Evolutionary conservation across 116 monocot species (phyloP).

Genomic region (Posidonia oceanica): DNA sequence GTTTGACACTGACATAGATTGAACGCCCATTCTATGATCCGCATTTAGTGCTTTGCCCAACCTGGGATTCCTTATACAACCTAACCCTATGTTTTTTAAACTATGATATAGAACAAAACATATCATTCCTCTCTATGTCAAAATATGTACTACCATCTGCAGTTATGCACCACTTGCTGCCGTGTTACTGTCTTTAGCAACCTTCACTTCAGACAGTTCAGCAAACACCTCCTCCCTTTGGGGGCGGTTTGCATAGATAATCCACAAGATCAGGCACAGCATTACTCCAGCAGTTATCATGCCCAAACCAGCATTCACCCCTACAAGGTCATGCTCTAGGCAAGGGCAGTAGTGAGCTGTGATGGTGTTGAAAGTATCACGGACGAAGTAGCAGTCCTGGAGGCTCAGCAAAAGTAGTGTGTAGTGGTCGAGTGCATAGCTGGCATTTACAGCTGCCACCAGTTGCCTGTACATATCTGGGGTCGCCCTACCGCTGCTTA

Average conservation of each 20-base stretch:
- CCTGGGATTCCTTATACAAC: not conserved
- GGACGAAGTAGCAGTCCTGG: conserved; percentile 79
- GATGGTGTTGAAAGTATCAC: conserved; percentile 53
- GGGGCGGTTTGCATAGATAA: conserved; percentile 63
- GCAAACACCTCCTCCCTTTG: conserved; percentile 72
- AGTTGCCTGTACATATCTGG: conserved; percentile 47
- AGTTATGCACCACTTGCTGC: conserved; percentile 1
- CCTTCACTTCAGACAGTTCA: conserved; percentile 8
- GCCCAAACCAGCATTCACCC: conserved; percentile 54
- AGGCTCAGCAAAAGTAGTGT: conserved; percentile 59
- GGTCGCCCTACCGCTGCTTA: conserved; percentile 34
- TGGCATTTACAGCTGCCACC: conserved; percentile 56
- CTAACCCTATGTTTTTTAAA: not conserved
- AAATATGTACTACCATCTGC: not conserved
- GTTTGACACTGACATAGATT: no score
- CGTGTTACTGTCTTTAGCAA: conserved; percentile 2
- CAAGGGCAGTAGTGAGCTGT: conserved; percentile 48
- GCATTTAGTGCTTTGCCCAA: conserved; percentile 3
- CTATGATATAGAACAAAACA: no score
- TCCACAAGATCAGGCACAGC: conserved; percentile 74
- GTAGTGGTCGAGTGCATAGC: conserved; percentile 73
- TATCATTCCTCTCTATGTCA: not conserved
- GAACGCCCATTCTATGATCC: not conserved
- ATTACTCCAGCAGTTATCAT: conserved; percentile 51
- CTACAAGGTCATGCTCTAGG: conserved; percentile 32